Evolutionary conservation across 495 filamentous ascomycete species (phyloP).

Genomic region (Xylaria grammica): DNA sequence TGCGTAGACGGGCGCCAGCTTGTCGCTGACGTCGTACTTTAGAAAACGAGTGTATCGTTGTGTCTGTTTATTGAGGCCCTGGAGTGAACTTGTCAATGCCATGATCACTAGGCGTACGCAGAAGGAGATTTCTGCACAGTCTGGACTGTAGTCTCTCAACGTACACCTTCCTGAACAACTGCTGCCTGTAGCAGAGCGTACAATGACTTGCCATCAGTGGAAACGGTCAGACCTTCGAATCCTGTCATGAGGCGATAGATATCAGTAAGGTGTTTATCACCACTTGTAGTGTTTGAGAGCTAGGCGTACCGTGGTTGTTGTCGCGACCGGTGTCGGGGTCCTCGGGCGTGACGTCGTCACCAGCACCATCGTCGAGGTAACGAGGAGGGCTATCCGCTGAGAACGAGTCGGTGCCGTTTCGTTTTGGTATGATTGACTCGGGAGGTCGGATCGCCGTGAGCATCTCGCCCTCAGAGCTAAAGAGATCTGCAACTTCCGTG

Average conservation of each 20-base stretch:
- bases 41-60: conserved; percentile 64
- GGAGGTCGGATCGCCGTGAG: conserved; percentile 69
- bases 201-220: conserved; percentile 66
- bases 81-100: background rate
- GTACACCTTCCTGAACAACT: conserved; percentile 68
- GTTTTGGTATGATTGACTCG: conserved; percentile 67
- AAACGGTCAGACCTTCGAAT: conserved; percentile 73
- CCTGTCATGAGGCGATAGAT: conserved; percentile 21
- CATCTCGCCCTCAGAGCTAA: conserved; percentile 65
- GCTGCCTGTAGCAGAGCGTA: conserved; percentile 74
- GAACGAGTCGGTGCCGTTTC: conserved; percentile 59
- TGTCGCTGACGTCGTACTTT: conserved; percentile 62
- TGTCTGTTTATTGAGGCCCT: conserved; percentile 51
- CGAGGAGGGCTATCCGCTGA: conserved; percentile 61
- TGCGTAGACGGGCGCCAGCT: conserved; percentile 45
- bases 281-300: background rate
- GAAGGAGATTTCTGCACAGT: background rate
- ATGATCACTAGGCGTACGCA: conserved; percentile 8
- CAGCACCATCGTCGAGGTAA: conserved; percentile 49
- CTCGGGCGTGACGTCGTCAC: conserved; percentile 41
- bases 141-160: conserved; percentile 9
- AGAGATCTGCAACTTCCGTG: conserved; percentile 46
- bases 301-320: conserved; percentile 69
- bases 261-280: background rate
- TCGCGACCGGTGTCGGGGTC: conserved; percentile 68